Conservation (phyloP, 352 stramenopile genomes). For the Globisporangium nagaii region DNA sequence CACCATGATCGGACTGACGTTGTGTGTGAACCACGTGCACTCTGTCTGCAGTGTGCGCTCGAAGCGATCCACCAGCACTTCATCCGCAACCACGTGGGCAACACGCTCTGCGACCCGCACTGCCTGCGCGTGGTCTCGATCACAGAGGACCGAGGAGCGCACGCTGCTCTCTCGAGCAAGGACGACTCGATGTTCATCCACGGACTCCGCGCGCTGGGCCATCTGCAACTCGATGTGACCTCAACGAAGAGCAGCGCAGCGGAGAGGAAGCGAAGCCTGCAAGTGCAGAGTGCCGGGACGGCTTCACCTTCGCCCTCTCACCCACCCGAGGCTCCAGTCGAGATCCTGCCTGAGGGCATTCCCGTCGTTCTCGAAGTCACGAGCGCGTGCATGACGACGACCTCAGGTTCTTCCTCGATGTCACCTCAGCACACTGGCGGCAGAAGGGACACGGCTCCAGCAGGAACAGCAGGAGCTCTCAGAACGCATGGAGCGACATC, state of each 20-base stretch:
- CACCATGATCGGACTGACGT: no score
- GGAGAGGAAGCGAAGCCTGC: not conserved
- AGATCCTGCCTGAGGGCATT: conserved; percentile 17
- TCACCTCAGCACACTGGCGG: not conserved
- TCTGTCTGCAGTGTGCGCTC: conserved; percentile 25
- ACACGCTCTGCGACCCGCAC: conserved; percentile 20
- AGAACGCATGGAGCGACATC: not conserved
- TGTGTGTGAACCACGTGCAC: no score
- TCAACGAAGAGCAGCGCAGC: conserved; percentile 4
- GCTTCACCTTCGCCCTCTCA: not conserved
- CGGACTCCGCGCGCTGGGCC: conserved; percentile 20
- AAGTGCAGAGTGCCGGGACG: not conserved
- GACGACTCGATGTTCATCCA: conserved; percentile 22
- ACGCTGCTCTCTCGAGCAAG: not conserved
- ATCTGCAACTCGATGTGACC: conserved; percentile 25
- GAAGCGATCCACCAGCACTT: conserved; percentile 58
- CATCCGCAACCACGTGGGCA: conserved; percentile 35
- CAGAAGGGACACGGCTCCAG: not conserved
- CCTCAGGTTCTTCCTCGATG: not conserved
- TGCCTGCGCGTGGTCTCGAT: conserved; percentile 36
- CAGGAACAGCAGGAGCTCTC: not conserved
- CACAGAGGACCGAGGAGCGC: conserved; percentile 24
- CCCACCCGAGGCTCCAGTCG: not conserved
- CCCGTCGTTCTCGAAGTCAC: conserved; percentile 27
- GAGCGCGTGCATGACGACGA: conserved; percentile 19